Percentiles rank a stretch among this genome's conserved stretches.
These are phyloP conservation scores for Omphalotus guepiniiformis DNA, from an alignment of 768 basidiomycete species.

Conservation along the genomic window DNA sequence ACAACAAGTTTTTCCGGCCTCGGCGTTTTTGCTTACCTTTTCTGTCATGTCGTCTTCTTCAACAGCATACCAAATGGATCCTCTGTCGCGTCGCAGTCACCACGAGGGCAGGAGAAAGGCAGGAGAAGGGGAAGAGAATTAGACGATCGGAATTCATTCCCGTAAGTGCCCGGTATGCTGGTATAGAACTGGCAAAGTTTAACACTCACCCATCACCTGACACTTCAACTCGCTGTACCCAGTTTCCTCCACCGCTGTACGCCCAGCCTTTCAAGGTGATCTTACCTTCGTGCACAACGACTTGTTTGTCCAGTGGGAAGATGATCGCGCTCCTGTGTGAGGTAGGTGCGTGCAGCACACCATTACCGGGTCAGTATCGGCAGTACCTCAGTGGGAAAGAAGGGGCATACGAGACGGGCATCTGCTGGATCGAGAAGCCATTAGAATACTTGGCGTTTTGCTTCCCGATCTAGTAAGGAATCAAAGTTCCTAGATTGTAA, in stretches of 20 bases:
- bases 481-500: too few relatives aligned
- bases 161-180: too few relatives aligned
- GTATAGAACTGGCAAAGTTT: too few relatives aligned
- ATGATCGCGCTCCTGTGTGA: constrained; percentile 44
- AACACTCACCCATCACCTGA: constrained; percentile 40
- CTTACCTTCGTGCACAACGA: constrained; percentile 44
- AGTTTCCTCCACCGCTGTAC: constrained; percentile 46
- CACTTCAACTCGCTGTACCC: constrained; percentile 54
- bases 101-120: background rate
- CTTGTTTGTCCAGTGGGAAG: constrained; percentile 37
- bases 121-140: background rate
- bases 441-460: constrained; percentile 49
- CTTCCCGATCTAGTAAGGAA: constrained; percentile 39
- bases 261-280: constrained; percentile 41
- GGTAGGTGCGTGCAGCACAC: background rate
- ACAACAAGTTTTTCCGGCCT: background rate
- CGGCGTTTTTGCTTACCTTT: constrained; percentile 29
- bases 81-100: too few relatives aligned
- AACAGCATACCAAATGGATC: constrained; percentile 47
- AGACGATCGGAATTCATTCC: too few relatives aligned
- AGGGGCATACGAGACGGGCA: constrained; percentile 52
- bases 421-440: constrained; percentile 53
- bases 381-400: background rate
- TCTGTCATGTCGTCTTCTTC: constrained; percentile 43
- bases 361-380: background rate